Evolutionary conservation across 805 yeast species (phyloP).

Genomic region (Candida arabinofermentans): DNA sequence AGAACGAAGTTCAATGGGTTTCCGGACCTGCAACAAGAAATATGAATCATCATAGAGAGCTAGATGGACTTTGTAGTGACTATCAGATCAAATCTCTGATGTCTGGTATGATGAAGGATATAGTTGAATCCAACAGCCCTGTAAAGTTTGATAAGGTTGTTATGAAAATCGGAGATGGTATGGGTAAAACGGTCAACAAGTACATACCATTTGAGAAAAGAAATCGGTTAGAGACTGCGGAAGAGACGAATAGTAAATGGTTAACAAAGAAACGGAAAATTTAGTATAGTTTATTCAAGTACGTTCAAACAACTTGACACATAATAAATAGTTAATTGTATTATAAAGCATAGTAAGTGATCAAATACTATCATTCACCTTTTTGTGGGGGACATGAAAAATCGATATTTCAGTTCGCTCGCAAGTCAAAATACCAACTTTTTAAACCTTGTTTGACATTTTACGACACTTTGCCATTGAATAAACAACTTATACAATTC

Average conservation of each 20-base stretch:
- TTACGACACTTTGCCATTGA: too few species aligned
- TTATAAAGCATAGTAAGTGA: not conserved
- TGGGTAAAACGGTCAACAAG: slow-evolving; percentile 51
- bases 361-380: too few species aligned
- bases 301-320: too few species aligned
- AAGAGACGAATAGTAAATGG: slow-evolving; percentile 64
- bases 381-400: too few species aligned
- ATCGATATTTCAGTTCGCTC: too few species aligned
- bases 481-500: too few species aligned
- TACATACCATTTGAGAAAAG: slow-evolving; percentile 60
- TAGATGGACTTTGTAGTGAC: slow-evolving; percentile 52
- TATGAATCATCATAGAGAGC: slow-evolving; percentile 37
- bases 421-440: too few species aligned
- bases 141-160: slow-evolving; percentile 7
- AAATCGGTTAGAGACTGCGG: slow-evolving; percentile 59
- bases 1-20: slow-evolving; percentile 61
- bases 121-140: slow-evolving; percentile 31
- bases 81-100: slow-evolving; percentile 54
- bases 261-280: slow-evolving; percentile 33
- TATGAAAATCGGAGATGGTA: slow-evolving; percentile 71
- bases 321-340: not conserved
- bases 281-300: not conserved
- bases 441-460: too few species aligned
- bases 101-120: slow-evolving; percentile 43
- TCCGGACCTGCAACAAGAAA: slow-evolving; percentile 29